These are phyloP conservation scores for Ceratocystis huliohia DNA, from an alignment of 2,329 filamentous ascomycete genomes.

Conservation along the genomic window DNA sequence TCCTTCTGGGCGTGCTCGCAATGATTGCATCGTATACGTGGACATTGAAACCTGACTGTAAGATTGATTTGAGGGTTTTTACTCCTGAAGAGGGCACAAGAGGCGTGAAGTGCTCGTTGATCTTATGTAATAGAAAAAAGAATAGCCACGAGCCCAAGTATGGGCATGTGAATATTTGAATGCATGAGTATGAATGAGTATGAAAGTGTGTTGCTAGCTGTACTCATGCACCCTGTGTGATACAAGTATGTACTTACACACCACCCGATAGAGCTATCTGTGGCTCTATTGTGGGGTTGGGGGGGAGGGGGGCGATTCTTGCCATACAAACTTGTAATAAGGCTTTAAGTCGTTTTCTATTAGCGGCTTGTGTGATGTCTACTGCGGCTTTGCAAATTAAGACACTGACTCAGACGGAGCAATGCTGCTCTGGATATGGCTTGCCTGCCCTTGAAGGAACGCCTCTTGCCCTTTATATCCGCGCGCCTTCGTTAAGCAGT, in stretches of 20 bases:
- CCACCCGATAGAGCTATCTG: too few relatives aligned
- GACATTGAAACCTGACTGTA: background rate
- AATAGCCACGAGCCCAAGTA: too few relatives aligned
- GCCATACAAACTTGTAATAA: background rate
- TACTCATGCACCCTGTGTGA: too few relatives aligned
- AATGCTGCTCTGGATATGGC: background rate
- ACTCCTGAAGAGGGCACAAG: too few relatives aligned
- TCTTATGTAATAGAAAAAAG: too few relatives aligned
- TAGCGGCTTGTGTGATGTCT: slow-evolving; percentile 2
- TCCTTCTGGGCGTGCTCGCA: background rate
- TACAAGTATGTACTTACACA: too few relatives aligned
- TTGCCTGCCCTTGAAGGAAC: background rate
- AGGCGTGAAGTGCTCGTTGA: too few relatives aligned
- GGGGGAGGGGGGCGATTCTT: too few relatives aligned
- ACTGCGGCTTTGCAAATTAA: background rate
- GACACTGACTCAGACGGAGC: background rate
- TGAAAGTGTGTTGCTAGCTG: too few relatives aligned
- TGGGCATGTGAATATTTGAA: too few relatives aligned
- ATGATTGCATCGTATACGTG: background rate
- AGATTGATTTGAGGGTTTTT: background rate
- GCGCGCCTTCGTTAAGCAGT: background rate
- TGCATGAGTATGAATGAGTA: too few relatives aligned
- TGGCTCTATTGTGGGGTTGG: too few relatives aligned
- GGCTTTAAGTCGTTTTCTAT: background rate
- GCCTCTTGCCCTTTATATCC: background rate